Base-by-base conservation (phyloP, 2,329 filamentous ascomycete genomes). In the Cephalotrichum gorgonifer region DNA sequence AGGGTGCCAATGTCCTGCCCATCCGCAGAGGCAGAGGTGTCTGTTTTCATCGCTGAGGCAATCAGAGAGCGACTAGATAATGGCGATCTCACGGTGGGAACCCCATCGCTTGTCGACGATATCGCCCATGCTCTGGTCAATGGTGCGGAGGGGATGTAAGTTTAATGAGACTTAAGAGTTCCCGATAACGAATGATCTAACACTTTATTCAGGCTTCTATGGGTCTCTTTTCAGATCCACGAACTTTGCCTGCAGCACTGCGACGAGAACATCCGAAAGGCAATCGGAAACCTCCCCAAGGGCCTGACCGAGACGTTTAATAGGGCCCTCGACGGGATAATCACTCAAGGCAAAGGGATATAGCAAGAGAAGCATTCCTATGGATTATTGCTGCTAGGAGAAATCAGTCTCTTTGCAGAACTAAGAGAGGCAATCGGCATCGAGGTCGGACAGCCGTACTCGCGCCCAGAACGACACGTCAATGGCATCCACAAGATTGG, bases 181-280 rank as follows among this genome's bases (percentile, higher is more conserved):
- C 41, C 41, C n/a, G 22, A 43, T 7, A 20, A 8, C 17, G n/a
- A 5, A 43, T 22, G 17, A 5, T 43, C n/a, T n/a, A 14, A 4
- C 11, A 8, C 41, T n/a, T 7, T 7, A 17, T 11, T 22, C 28
- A 58, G 55, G 55, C 54, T 55, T 45, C 52, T 57, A 2, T 56
- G 54, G 55, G 54, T 51, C 1, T 45, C 23, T 23, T 54, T 57
- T 26, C 52, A 54, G 33, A 23, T 58, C 1, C 3, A 53, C 3
- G 52, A 57, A 9, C 47, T 58, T 6, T 56, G 54, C 25, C 31
- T 7, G 15, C 49, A 55, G 15, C 8, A 23, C 15, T 54, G 48
- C 17, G 55, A 58, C 20, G 41, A 54, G 4, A 55, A 54, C 30
- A 54, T 31, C 28, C 7, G 28, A 31, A 31, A 31, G 28, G 28